Conservation (phyloP, 2,329 filamentous ascomycete species). For the Colletotrichum musae region DNA sequence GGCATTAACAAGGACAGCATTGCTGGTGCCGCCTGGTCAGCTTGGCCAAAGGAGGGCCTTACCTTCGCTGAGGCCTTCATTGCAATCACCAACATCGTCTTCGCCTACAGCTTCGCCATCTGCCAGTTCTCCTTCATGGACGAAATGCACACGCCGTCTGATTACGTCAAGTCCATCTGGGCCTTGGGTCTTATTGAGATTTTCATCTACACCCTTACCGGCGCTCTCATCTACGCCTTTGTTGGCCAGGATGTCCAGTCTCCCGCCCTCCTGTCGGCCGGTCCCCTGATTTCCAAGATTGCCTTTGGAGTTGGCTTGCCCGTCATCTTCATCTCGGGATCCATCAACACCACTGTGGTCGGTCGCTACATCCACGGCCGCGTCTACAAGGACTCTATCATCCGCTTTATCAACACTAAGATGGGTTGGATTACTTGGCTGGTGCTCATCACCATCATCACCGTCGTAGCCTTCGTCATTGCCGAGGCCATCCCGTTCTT, state of each 20-base stretch:
- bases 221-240: constrained; percentile 78
- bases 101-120: constrained; percentile 74
- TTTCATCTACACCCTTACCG: constrained; percentile 76
- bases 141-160: constrained; percentile 64
- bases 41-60: constrained; percentile 61
- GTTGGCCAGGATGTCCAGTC: constrained; percentile 74
- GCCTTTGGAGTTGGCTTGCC: constrained; percentile 80
- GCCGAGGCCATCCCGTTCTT: constrained; percentile 83
- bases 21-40: constrained; percentile 55
- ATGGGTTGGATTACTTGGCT: constrained; percentile 71
- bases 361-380: constrained; percentile 63
- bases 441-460: constrained; percentile 69
- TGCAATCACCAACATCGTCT: constrained; percentile 77
- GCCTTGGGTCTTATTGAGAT: constrained; percentile 75
- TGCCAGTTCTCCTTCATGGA: constrained; percentile 69
- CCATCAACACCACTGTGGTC: constrained; percentile 72
- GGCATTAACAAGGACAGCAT: constrained; percentile 59
- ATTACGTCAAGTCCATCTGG: constrained; percentile 69
- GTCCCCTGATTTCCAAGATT: constrained; percentile 71
- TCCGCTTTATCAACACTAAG: constrained; percentile 63
- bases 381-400: constrained; percentile 58
- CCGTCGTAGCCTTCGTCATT: constrained; percentile 78
- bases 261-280: constrained; percentile 78
- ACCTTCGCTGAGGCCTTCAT: constrained; percentile 70
- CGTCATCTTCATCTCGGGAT: constrained; percentile 81